Conservation (phyloP, 2,329 filamentous ascomycete species). For the Trichoderma hamatum region DNA sequence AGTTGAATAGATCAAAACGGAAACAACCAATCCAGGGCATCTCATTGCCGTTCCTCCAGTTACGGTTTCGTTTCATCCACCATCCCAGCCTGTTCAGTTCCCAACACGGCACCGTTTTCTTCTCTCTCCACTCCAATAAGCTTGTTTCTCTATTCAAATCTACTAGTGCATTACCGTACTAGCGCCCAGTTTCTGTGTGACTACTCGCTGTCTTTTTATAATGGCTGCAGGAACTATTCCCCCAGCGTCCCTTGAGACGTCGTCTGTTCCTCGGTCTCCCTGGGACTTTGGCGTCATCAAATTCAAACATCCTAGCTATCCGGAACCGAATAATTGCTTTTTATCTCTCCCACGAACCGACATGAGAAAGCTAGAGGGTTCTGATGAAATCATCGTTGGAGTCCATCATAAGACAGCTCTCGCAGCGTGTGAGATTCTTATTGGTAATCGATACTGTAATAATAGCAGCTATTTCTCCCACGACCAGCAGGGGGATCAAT, state of each 20-base stretch:
- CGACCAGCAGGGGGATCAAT: neutral
- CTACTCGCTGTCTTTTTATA: neutral
- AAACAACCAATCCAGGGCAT: neutral
- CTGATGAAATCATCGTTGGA: neutral
- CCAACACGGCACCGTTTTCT: neutral
- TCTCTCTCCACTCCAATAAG: neutral
- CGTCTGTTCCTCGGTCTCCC: neutral
- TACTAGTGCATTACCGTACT: neutral
- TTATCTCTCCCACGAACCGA: neutral
- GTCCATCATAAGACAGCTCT: neutral
- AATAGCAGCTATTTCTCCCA: neutral
- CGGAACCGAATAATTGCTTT: neutral
- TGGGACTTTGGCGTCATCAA: too few relatives aligned
- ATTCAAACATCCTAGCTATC: neutral
- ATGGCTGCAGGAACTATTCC: neutral
- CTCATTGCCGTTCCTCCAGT: neutral
- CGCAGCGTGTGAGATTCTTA: neutral
- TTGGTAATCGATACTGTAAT: neutral
- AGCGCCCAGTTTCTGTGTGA: neutral
- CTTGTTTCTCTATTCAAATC: neutral
- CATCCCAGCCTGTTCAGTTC: neutral
- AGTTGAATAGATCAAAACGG: neutral
- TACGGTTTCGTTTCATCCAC: neutral
- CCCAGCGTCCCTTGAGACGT: neutral
- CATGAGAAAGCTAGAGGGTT: too few relatives aligned